These are phyloP conservation scores for Gomphus bonarii DNA, from an alignment of 1,284 basidiomycete genomes.

Conservation along the genomic window DNA sequence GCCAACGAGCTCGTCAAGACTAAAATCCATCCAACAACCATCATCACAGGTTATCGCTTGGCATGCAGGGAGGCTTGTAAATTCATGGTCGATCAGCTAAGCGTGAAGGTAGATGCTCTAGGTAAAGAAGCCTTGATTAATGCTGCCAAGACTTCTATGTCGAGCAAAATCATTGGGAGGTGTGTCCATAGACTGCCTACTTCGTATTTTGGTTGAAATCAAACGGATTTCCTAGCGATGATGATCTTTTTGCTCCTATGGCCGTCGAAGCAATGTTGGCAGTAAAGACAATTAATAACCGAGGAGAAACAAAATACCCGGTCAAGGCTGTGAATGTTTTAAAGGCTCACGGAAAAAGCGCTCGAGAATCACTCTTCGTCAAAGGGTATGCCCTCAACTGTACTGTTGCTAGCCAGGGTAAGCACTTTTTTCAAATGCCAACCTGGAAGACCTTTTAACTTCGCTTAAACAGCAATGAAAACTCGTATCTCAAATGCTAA, in stretches of 20 bases:
- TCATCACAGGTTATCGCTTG: constrained; percentile 96
- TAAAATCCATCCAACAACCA: constrained; percentile 98
- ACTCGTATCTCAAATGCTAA: constrained; percentile 88
- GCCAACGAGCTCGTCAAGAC: constrained; percentile 98
- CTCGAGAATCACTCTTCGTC: constrained; percentile 90
- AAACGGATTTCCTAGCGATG: constrained; percentile 53
- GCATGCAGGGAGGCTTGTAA: constrained; percentile 97
- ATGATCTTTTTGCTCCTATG: constrained; percentile 97
- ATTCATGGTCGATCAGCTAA: constrained; percentile 97
- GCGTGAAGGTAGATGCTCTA: constrained; percentile 88
- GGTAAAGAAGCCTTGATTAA: constrained; percentile 92
- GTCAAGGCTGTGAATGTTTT: constrained; percentile 99
- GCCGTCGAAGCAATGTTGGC: constrained; percentile 99
- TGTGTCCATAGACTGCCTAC: constrained; percentile 34
- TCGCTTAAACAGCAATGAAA: constrained; percentile 76
- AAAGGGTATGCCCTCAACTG: constrained; percentile 98
- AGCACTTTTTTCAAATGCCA: constrained; percentile 13
- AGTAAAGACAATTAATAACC: constrained; percentile 89
- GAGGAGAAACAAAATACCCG: constrained; percentile 97
- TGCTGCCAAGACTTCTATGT: constrained; percentile 98
- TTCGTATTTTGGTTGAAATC: constrained; percentile 7
- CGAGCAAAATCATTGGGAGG: constrained; percentile 97
- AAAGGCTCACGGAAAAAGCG: constrained; percentile 96
- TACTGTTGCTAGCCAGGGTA: constrained; percentile 95
- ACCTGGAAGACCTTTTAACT: constrained; percentile 2